These are phyloP conservation scores for Keithomyces neogunnii DNA, from an alignment of 2,329 filamentous ascomycete genomes.

Conservation along the genomic window DNA sequence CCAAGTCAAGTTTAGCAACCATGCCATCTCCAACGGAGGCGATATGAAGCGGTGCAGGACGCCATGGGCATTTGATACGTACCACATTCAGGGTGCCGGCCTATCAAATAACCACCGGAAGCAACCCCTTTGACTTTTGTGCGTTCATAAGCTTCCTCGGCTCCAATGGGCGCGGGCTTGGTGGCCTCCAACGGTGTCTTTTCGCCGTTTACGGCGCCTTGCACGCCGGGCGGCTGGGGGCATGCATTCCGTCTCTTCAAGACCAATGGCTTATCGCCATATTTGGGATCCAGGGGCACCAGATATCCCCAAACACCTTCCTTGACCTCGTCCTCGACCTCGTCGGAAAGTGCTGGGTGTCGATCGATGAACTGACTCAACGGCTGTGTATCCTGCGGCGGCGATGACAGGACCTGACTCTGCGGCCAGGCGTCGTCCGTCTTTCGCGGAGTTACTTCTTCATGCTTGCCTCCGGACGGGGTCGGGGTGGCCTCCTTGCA, in stretches of 20 bases:
- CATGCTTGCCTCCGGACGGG: conserved; percentile 53
- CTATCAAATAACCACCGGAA: conserved; percentile 82
- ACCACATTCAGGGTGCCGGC: conserved; percentile 91
- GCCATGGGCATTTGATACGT: conserved; percentile 27
- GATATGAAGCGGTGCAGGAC: background rate
- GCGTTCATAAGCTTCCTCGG: conserved; percentile 52
- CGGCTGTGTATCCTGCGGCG: conserved; percentile 53
- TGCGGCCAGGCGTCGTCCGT: conserved; percentile 39
- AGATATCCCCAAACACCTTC: conserved; percentile 96
- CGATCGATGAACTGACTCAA: conserved; percentile 69
- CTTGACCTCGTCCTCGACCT: conserved; percentile 73
- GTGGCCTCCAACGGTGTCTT: conserved; percentile 29
- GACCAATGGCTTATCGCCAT: conserved; percentile 58
- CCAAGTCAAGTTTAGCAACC: background rate
- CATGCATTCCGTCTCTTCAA: conserved; percentile 68
- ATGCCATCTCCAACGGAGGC: background rate
- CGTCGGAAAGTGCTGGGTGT: conserved; percentile 63
- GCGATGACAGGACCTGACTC: conserved; percentile 41
- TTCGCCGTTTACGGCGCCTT: conserved; percentile 24
- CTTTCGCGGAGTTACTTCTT: conserved; percentile 43
- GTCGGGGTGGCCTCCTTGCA: conserved; percentile 63
- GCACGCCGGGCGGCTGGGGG: conserved; percentile 43
- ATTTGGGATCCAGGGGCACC: conserved; percentile 66
- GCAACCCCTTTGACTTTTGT: conserved; percentile 53
- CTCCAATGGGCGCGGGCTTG: conserved; percentile 40